Conservation (phyloP, 2,329 filamentous ascomycete genomes). For the Beauveria caledonica region DNA sequence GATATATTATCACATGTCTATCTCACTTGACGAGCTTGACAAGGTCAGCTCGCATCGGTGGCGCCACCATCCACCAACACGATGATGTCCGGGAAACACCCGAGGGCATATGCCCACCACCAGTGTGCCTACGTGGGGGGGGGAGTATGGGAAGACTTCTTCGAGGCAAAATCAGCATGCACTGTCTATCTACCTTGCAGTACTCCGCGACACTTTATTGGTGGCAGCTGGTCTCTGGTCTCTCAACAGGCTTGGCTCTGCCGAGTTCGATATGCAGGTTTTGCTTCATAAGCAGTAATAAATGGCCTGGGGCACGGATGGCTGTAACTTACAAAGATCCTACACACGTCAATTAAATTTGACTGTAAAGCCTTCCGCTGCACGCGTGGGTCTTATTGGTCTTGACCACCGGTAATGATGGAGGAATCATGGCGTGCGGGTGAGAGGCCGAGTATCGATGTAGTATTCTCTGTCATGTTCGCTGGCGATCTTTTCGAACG, state of each 20-base stretch:
- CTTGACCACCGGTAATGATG: too few species aligned
- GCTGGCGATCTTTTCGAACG: not conserved
- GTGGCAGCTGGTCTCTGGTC: conserved; percentile 20
- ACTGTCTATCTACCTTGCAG: not conserved
- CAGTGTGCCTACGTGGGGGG: not conserved
- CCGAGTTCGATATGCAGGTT: too few species aligned
- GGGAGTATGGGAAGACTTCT: not conserved
- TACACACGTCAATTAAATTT: too few species aligned
- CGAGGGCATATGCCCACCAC: not conserved
- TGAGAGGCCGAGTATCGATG: too few species aligned
- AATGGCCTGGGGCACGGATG: too few species aligned
- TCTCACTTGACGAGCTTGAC: too few species aligned
- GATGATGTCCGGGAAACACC: not conserved
- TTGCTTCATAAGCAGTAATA: too few species aligned
- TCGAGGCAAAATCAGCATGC: not conserved
- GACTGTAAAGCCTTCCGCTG: not conserved
- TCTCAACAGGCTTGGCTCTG: conserved; percentile 17
- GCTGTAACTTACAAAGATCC: too few species aligned
- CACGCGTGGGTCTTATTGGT: too few species aligned
- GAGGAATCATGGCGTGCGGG: too few species aligned
- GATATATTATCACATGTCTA: not conserved
- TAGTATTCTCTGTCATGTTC: too few species aligned
- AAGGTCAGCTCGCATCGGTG: too few species aligned
- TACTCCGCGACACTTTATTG: not conserved
- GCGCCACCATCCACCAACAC: not conserved